phyloP scores from a whole-genome alignment of 495 filamentous ascomycete species.

The Penicillium psychrofluorescens region DNA sequence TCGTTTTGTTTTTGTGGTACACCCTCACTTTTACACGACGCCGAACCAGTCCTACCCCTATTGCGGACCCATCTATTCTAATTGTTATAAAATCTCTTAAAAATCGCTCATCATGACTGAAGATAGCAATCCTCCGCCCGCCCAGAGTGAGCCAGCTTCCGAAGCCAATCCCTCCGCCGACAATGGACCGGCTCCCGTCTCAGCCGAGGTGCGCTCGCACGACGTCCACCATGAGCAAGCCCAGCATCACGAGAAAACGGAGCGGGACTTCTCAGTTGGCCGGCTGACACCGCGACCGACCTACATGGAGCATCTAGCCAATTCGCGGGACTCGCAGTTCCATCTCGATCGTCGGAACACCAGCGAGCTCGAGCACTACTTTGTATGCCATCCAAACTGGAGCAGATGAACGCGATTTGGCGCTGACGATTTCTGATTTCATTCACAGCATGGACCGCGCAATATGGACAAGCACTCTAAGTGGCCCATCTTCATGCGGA shows the following conservation, averaged over 20 bases:
- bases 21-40: no score
- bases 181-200: constrained; percentile 21
- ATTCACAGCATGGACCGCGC: constrained; percentile 45
- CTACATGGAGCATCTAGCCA: constrained; percentile 31
- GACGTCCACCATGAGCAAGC: constrained; percentile 7
- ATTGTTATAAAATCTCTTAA: no score
- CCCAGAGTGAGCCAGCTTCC: background rate
- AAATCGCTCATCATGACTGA: no score
- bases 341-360: constrained; percentile 16
- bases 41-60: no score
- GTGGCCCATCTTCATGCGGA: constrained; percentile 70
- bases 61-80: no score
- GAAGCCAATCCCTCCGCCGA: constrained; percentile 1
- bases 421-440: background rate
- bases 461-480: constrained; percentile 72
- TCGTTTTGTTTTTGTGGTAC: no score
- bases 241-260: constrained; percentile 8
- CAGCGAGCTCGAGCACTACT: constrained; percentile 38
- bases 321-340: constrained; percentile 31
- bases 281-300: constrained; percentile 32
- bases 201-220: constrained; percentile 14
- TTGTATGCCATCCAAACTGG: constrained; percentile 22
- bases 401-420: background rate
- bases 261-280: constrained; percentile 17
- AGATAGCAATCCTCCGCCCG: no score